Evolutionary conservation across 306 rosid species (phyloP), one percentile per base, ranked within the genome.

Genomic region (Corylus heterophylla): DNA sequence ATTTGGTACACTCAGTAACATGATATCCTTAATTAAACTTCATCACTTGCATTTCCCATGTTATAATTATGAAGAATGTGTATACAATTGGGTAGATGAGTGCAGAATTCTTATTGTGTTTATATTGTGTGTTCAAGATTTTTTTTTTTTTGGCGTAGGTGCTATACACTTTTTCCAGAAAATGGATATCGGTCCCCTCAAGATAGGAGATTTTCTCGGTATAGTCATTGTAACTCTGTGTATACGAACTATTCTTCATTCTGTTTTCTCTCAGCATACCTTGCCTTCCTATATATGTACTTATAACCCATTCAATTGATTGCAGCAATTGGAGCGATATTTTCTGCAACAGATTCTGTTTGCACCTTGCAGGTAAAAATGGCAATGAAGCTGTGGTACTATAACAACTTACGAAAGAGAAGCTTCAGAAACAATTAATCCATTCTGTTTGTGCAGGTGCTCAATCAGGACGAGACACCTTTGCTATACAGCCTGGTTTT

Each of bases 291-390:
- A 31, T 45, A 50, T 25, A 71, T 42, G 70, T 71, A 77, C 74
- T 58, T 31, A 31, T 22, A 22, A 22, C 35, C 35, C 18, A n/a
- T 42, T 77, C 52, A 74, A 51, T 77, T 86, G 74, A 56, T 84
- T 87, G 85, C 89, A 96, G 99, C 99, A 59, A 82, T 96, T 79
- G 99, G 99, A 75, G 97, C 94, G 71, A 96, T 92, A 86, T 96
- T 90, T 85, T 91, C 98, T 54, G 98, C 97, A 25, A 93, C 98
- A 73, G 98, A 93, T 86, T 93, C 98, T 58, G 98, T 93, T 84
- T 92, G 97, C 88, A 93, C 98, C 54, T 88, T 93, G 83, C 98
- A 93, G 97, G 97, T 93, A 84, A 18, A 64, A 66, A 45, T 56
- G 56, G 54, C 61, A 77, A 49, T 74, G 51, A 76, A 78, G 59